Base-by-base conservation (phyloP, 129 eudicot species). In the Tanacetum coccineum region DNA sequence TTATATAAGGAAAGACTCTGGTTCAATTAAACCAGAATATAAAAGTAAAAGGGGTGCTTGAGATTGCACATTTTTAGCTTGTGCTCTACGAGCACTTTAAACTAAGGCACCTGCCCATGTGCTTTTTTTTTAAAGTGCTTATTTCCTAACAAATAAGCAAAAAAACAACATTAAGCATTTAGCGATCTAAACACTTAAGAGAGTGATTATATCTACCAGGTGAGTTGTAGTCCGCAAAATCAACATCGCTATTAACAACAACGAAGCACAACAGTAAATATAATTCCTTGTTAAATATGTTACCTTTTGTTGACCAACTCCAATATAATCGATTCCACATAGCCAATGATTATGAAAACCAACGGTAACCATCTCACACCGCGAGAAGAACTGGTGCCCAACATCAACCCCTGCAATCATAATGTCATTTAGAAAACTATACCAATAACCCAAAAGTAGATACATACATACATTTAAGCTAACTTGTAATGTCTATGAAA, bases 281-380 rank as follows among this genome's bases (percentile, higher is more conserved):
- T 21, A 74, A 48, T 13, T 55, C 25, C 4, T 52, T 14, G 18
- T 5, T 28, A 17, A 53, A 42, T 10, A 50, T 12, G 26, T 58
- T 71, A 81, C 87, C 83, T 67, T 64, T 17, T 50, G 30, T 12
- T 28, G 46, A 65, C 26, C 3, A 64, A 14, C 9, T 32, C 90
- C 90, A 36, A 94, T 83, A 54, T 42, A 94, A 74, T 89, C 90
- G 67, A 94, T 94, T 44, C 99, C 99, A 77, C 45, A 70, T 10
- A 94, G 85, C 99, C 99, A 94, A 59, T 94, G 99, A 58, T 79
- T 78, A 75, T 94, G 96, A 11, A 87, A 87, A 39, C 99, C 99
- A 18, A 89, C 79, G 21, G 79, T 88, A 40, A 89, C 97, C 99
- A 94, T 94, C 85, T 94, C 99, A 19, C 93, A 92, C 48, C 99